Evolutionary conservation across 2,329 filamentous ascomycete species (phyloP).

Genomic region (Chrysoporthe austroafricana): DNA sequence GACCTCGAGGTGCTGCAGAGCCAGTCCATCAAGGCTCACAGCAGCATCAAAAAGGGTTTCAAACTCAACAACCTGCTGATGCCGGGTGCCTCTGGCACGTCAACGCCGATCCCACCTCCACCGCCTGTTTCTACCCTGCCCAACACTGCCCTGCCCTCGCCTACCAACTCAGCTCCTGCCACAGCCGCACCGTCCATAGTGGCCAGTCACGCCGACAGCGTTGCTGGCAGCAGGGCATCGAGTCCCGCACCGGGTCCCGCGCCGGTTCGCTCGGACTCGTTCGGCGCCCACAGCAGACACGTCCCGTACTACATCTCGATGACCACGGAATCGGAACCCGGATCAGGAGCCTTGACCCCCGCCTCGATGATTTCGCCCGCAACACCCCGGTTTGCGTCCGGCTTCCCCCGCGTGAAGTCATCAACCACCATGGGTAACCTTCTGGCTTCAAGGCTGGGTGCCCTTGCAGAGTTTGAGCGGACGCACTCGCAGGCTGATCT

Average conservation of each 20-base stretch:
- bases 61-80: slow-evolving; percentile 15
- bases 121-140: slow-evolving; percentile 19
- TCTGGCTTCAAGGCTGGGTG: slow-evolving; percentile 16
- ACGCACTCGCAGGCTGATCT: not conserved
- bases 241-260: slow-evolving; percentile 23
- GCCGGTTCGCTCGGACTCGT: not conserved
- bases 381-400: not conserved
- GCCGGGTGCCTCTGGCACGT: not conserved
- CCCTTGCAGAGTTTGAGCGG: slow-evolving; percentile 21
- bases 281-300: slow-evolving; percentile 3
- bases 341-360: slow-evolving; percentile 16
- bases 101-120: slow-evolving; percentile 9
- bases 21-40: slow-evolving; percentile 51
- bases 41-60: slow-evolving; percentile 13
- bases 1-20: slow-evolving; percentile 64
- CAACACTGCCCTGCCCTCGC: slow-evolving; percentile 10
- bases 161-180: slow-evolving; percentile 14
- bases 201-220: slow-evolving; percentile 14
- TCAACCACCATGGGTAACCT: slow-evolving; percentile 18
- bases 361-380: not conserved
- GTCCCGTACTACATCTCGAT: slow-evolving; percentile 8
- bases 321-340: slow-evolving; percentile 14
- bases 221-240: slow-evolving; percentile 19
- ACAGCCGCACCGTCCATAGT: slow-evolving; percentile 17
- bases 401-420: slow-evolving; percentile 5